Evolutionary conservation across 2,329 filamentous ascomycete genomes (phyloP).

Genomic region (Dendrostoma leiphaemia): DNA sequence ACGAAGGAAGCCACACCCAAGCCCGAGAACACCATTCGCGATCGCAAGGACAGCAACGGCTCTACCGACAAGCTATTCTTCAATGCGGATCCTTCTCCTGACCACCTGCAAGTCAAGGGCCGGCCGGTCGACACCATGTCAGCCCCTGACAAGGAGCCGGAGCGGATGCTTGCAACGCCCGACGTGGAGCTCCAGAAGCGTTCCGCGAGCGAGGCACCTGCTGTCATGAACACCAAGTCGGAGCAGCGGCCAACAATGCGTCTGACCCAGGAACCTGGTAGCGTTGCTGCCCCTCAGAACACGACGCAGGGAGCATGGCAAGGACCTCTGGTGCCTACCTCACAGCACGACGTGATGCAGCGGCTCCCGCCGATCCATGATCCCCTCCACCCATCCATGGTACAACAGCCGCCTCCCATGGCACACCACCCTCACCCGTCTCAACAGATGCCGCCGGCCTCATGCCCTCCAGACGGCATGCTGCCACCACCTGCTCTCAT

Average conservation of each 20-base stretch:
- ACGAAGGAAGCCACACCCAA: background rate
- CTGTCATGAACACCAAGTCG: background rate
- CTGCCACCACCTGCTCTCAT: background rate
- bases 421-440: background rate
- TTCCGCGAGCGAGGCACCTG: constrained; percentile 1
- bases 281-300: background rate
- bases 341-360: background rate
- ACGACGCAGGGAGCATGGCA: background rate
- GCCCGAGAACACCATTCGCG: background rate
- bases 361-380: background rate
- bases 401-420: too few relatives aligned
- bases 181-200: background rate
- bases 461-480: background rate
- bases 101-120: background rate
- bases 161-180: background rate
- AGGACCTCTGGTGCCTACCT: background rate
- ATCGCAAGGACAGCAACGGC: constrained; percentile 2
- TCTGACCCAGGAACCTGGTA: background rate
- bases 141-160: constrained; percentile 1
- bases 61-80: constrained; percentile 8
- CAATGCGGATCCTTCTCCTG: background rate
- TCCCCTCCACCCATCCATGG: background rate
- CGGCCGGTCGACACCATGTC: constrained; percentile 9
- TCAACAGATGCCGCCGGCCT: background rate
- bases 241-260: background rate